Evolutionary conservation across 208 protist genomes (phyloP).

Genomic region (Leishmania gerbilli): DNA sequence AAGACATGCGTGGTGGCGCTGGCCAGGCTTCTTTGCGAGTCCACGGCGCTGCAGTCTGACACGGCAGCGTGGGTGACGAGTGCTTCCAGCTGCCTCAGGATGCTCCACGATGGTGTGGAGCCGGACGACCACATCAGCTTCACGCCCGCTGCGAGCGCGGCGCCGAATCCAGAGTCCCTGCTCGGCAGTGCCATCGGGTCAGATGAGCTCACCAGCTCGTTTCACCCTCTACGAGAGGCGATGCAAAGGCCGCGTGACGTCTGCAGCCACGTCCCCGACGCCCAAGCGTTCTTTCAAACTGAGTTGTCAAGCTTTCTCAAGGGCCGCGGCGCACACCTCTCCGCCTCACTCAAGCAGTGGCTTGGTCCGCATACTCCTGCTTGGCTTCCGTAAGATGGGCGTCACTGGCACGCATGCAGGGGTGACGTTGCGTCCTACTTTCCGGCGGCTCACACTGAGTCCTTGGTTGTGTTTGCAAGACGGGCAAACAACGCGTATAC

Average conservation of each 20-base stretch:
- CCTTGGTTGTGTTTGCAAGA: too few relatives aligned
- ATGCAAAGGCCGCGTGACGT: conserved; percentile 65
- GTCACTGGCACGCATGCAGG: background rate
- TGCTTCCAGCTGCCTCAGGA: conserved; percentile 69
- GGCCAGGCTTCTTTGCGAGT: conserved; percentile 70
- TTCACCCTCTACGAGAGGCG: conserved; percentile 79
- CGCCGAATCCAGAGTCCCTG: conserved; percentile 37
- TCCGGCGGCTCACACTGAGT: background rate
- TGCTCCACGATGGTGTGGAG: conserved; percentile 77
- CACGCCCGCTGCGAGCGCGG: conserved; percentile 38
- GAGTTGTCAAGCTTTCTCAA: conserved; percentile 56
- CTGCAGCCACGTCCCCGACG: conserved; percentile 63
- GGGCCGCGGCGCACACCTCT: conserved; percentile 41
- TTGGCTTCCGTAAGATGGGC: conserved; percentile 44
- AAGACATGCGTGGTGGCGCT: conserved; percentile 88
- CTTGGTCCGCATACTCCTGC: conserved; percentile 52
- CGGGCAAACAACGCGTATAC: background rate
- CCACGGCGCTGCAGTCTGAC: conserved; percentile 59
- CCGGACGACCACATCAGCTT: conserved; percentile 83
- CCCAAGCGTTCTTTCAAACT: conserved; percentile 62
- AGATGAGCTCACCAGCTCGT: conserved; percentile 57
- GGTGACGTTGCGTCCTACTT: background rate
- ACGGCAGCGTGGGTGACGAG: conserved; percentile 55
- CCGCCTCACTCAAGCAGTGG: conserved; percentile 36
- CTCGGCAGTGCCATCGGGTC: conserved; percentile 19